These are phyloP conservation scores for Volvox reticuliferus DNA, from an alignment of 139 green algal genomes.

Conservation along the genomic window DNA sequence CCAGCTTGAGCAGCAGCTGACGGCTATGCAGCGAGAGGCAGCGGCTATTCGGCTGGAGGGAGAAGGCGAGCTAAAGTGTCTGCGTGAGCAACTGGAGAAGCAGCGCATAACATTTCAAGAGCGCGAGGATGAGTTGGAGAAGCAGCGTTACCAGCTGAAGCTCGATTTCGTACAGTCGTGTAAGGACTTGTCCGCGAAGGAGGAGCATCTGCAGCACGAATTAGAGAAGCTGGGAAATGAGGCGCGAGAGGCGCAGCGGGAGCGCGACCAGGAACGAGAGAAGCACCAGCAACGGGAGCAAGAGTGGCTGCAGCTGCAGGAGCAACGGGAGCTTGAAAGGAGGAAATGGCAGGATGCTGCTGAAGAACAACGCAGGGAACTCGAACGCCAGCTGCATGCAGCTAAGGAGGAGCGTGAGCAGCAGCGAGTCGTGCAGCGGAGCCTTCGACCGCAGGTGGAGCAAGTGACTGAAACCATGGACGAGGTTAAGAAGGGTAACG, in stretches of 20 bases:
- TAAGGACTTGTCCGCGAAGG: background rate
- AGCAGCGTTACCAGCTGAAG: background rate
- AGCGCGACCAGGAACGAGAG: background rate
- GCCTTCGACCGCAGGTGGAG: background rate
- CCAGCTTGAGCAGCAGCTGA: constrained; percentile 17
- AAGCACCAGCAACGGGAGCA: background rate
- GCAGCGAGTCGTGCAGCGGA: background rate
- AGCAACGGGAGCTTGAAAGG: background rate
- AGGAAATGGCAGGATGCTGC: background rate
- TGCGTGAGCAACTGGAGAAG: background rate
- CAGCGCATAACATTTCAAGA: background rate
- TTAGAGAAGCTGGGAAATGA: background rate
- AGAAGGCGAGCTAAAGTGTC: background rate
- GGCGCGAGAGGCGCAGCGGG: background rate
- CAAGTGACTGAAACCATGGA: background rate
- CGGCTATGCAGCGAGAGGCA: background rate
- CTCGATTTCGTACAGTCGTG: background rate
- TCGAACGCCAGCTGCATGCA: background rate
- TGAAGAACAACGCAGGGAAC: background rate
- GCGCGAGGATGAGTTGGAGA: background rate
- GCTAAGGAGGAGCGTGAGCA: background rate
- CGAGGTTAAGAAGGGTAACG: background rate
- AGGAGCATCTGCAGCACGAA: background rate
- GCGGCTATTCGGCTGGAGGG: background rate
- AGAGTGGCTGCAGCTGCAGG: background rate